A percentile compares a stretch with the other conserved stretches of the same genome.
phyloP scores from a whole-genome alignment of 768 basidiomycete genomes.

The Lactarius psammicola region DNA sequence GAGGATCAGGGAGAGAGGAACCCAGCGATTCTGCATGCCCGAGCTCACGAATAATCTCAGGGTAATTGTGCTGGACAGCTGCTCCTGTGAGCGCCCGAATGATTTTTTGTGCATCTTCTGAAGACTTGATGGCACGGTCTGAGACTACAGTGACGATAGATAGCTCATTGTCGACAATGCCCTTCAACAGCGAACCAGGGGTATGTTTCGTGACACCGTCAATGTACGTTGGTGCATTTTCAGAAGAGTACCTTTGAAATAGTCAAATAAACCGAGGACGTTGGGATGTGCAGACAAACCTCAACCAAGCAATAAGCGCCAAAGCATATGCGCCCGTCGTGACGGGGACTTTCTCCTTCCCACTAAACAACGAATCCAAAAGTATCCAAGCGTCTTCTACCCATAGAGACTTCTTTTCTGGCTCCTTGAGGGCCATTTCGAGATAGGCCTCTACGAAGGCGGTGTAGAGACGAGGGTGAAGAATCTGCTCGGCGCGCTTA shows the following conservation, averaged over 20 bases:
- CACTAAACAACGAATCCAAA: slow-evolving; percentile 55
- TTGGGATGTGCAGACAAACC: slow-evolving; percentile 38
- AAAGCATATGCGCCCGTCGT: slow-evolving; percentile 62
- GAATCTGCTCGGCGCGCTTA: slow-evolving; percentile 44
- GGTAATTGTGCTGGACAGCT: slow-evolving; percentile 55
- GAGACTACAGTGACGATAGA: slow-evolving; percentile 52
- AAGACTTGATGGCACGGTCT: slow-evolving; percentile 52
- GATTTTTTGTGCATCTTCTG: slow-evolving; percentile 54
- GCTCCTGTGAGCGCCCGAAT: slow-evolving; percentile 57
- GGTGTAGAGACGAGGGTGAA: slow-evolving; percentile 56
- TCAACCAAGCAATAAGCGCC: slow-evolving; percentile 59
- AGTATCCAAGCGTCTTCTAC: slow-evolving; percentile 59
- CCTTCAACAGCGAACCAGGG: slow-evolving; percentile 32
- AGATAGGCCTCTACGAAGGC: slow-evolving; percentile 65
- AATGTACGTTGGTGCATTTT: slow-evolving; percentile 26
- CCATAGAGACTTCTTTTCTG: slow-evolving; percentile 51
- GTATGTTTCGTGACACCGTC: slow-evolving; percentile 27
- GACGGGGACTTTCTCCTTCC: slow-evolving; percentile 48
- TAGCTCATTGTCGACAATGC: slow-evolving; percentile 49
- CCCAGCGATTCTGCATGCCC: slow-evolving; percentile 53
- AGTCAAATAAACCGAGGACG: slow-evolving; percentile 22
- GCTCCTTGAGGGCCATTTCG: slow-evolving; percentile 54
- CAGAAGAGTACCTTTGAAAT: slow-evolving; percentile 40
- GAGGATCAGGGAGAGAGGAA: slow-evolving; percentile 39
- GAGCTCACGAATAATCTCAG: slow-evolving; percentile 53